These are phyloP conservation scores for Colletotrichum sp. DNA, from an alignment of 2,329 filamentous ascomycete genomes.

Conservation along the genomic window DNA sequence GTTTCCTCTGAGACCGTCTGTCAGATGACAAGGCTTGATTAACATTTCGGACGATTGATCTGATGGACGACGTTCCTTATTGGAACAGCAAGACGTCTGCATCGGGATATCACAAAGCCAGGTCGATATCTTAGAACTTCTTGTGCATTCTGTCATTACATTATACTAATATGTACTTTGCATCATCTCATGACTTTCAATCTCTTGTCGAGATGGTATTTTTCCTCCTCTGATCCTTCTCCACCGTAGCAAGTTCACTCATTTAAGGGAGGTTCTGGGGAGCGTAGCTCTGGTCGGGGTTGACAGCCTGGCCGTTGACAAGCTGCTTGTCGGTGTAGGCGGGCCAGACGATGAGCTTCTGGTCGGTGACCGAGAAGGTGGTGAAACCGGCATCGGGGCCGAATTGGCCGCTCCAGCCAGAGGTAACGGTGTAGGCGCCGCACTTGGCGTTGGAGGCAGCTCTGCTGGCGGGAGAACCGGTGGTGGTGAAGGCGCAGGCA, in stretches of 20 bases:
- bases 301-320: conserved; percentile 46
- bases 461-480: conserved; percentile 40
- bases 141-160: not conserved
- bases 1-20: not conserved
- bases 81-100: not conserved
- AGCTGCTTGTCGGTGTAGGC: conserved; percentile 60
- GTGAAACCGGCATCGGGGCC: conserved; percentile 58
- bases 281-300: conserved; percentile 53
- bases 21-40: not conserved
- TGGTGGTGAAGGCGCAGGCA: conserved; percentile 43
- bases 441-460: conserved; percentile 46
- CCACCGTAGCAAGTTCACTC: too few relatives aligned
- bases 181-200: not conserved
- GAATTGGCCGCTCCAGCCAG: conserved; percentile 62
- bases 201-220: not conserved
- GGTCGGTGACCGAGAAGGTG: conserved; percentile 54
- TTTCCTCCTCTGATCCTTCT: not conserved
- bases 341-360: conserved; percentile 54
- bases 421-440: conserved; percentile 56
- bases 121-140: not conserved
- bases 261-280: conserved; percentile 26
- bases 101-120: not conserved
- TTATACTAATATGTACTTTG: not conserved
- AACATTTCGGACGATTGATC: not conserved
- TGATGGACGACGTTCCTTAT: not conserved